Evolutionary conservation across 2,329 filamentous ascomycete species (phyloP).

Genomic region (Didymosphaeria variabile): DNA sequence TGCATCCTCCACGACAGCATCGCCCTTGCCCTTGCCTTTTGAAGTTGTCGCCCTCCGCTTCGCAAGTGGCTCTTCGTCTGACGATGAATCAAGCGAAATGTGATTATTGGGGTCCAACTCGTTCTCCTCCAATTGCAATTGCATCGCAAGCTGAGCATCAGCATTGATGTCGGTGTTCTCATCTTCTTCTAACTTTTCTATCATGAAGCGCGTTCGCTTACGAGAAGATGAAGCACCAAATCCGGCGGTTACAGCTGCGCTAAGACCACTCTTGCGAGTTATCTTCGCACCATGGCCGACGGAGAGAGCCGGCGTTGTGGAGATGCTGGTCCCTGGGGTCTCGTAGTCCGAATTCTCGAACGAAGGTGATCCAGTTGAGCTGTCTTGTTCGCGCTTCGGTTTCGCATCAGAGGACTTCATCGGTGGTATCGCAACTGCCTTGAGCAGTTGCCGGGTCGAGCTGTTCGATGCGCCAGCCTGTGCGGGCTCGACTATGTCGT

Average conservation of each 20-base stretch:
- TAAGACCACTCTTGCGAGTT: constrained; percentile 34
- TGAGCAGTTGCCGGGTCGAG: constrained; percentile 36
- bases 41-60: constrained; percentile 21
- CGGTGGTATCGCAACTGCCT: constrained; percentile 43
- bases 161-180: constrained; percentile 47
- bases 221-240: constrained; percentile 29
- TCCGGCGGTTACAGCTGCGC: constrained; percentile 26
- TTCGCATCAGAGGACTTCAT: constrained; percentile 29
- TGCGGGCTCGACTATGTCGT: constrained; percentile 26
- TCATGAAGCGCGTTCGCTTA: constrained; percentile 34
- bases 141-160: constrained; percentile 64
- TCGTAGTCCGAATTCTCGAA: constrained; percentile 60
- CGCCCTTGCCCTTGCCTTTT: constrained; percentile 33
- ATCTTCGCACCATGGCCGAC: constrained; percentile 30
- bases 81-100: constrained; percentile 33
- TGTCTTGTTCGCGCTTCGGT: constrained; percentile 29
- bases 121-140: constrained; percentile 64
- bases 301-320: constrained; percentile 62
- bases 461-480: constrained; percentile 16
- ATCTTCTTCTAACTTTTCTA: constrained; percentile 41
- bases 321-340: constrained; percentile 69
- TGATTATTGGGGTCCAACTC: constrained; percentile 26
- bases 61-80: constrained; percentile 40
- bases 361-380: constrained; percentile 42
- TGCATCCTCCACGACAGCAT: constrained; percentile 22